Percentiles rank a stretch among this genome's conserved stretches.
phyloP scores from a whole-genome alignment of 2,329 filamentous ascomycete genomes.

The Cadophora malorum region DNA sequence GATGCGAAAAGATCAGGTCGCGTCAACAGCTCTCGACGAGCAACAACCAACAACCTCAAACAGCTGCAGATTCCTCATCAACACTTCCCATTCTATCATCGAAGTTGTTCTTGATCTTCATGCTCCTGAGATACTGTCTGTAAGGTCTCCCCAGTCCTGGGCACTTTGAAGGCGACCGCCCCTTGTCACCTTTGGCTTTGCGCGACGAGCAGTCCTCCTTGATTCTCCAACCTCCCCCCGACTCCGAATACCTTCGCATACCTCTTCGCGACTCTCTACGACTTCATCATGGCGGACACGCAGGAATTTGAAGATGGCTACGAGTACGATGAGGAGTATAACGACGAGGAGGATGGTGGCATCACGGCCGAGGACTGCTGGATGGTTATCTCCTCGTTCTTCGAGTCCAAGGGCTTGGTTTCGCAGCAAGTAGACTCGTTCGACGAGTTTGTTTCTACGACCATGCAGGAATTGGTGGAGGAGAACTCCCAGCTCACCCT shows the following conservation, averaged over 20 bases:
- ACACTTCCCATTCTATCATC: neutral
- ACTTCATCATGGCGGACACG: conserved; percentile 40
- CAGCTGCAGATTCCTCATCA: neutral
- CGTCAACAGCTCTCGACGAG: conserved; percentile 11
- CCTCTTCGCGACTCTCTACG: neutral
- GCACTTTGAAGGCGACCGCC: conserved; percentile 27
- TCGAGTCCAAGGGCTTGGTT: conserved; percentile 92
- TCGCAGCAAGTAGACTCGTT: conserved; percentile 98
- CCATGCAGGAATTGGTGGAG: conserved; percentile 91
- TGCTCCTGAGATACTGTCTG: conserved; percentile 9
- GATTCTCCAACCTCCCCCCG: neutral
- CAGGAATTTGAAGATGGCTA: conserved; percentile 58
- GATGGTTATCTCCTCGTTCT: conserved; percentile 97
- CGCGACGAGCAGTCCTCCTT: conserved; percentile 25
- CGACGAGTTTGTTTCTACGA: conserved; percentile 93
- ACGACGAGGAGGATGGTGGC: conserved; percentile 67
- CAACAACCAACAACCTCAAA: conserved; percentile 3
- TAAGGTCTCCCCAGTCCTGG: conserved; percentile 17
- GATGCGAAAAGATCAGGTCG: conserved; percentile 16
- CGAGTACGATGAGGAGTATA: conserved; percentile 59
- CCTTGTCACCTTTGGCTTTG: conserved; percentile 28
- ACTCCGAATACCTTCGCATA: neutral
- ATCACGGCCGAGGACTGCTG: conserved; percentile 99
- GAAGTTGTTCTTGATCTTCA: conserved; percentile 18
- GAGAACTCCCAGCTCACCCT: conserved; percentile 93